Base-by-base conservation (phyloP, 1,284 basidiomycete genomes). In the Psilocybe mexicana region DNA sequence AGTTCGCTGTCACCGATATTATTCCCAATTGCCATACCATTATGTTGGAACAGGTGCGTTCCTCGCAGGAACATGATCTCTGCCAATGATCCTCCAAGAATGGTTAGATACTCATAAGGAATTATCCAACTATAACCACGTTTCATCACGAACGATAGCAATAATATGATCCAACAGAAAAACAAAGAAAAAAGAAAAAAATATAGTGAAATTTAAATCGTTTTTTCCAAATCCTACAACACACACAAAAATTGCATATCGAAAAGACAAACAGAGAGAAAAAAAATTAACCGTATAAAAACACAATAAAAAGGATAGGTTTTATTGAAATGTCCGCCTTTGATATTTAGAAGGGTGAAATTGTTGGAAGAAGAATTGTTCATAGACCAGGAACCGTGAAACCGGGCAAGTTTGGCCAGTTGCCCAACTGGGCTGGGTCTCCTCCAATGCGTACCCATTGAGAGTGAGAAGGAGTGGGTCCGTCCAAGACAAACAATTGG, bases 361-460 rank as follows among this genome's bases (percentile, higher is more conserved):
- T 49, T 46, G 12, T 42, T 26, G 35, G 26, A 30, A 28, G 28
- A 23, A 38, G 43, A 0, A 23, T 26, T 33, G 25, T 26, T 70
- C 68, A 79, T 14, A 79, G 60, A 10, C 88, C 88, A 2, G 88
- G 88, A 0, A 69, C 68, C 3, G 80, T 82, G 67, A 90, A 90
- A 55, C 85, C 88, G 33, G 84, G 76, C 63, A 80, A 73, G 51
- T 80, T 52, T 0, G 88, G 88, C 89, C 88, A 90, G 61, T 86
- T 82, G 0, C 88, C 88, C 6, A 90, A 70, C 48, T 75, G 18
- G 0, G 76, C 79, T 0, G 88, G 89, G 69, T 90, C 88, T 1
- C 88, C 88, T 25, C 88, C 88, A 59, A 91, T 88, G 18, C 88
- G 83, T 14, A 91, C 81, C 85, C 87, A 91, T 11, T 78, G 70